Base-by-base conservation (phyloP, 2,329 filamentous ascomycete genomes). In the Metarhizium anisopliae region DNA sequence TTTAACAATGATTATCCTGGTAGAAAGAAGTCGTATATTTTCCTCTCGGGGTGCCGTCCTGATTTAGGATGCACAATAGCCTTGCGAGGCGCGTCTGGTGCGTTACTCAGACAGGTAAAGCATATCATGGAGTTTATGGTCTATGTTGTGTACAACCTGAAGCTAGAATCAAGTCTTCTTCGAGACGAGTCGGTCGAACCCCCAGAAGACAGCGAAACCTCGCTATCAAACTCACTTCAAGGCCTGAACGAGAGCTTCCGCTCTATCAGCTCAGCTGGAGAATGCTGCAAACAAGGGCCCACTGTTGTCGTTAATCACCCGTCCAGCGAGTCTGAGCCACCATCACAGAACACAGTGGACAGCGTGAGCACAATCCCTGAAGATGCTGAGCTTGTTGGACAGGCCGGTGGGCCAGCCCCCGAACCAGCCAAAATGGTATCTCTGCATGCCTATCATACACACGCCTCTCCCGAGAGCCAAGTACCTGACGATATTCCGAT, bases 111-210 rank as follows among this genome's bases (percentile, higher is more conserved):
- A 1, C 89, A 85, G 63, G 84, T 99, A 70, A 99, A 99, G 72
- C 83, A 85, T 53, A 94, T 99, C 61, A 94, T 93, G 11, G 94
- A 99, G 67, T 97, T 99, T 67, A 96, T 99, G 93, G 88, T 95
- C 42, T 99, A 97, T 63, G 95, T 99, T 20, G 92, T 97, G 13
- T 99, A 99, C 72, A 99, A 96, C 64, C 78, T 99, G 54, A 96
- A 95, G 67, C 79, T 99, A 14, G 94, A 99, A 72, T 96, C 94
- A 1, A 96, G 89, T 63, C 76, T 99, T 50, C 89, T 99, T 81
- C 83, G 90, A 53, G 94, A 99, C 68, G 92, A 95, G 64, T 95
- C 90, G 62, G 87, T 95, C 16, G 83, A 92, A 59, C 86, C 95
- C 25, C 91, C 91, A 1, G 79, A 82, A 1, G 80, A 80, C 32